phyloP scores from a whole-genome alignment of 169 alveolate species.

The Plasmodium falciparum region DNA sequence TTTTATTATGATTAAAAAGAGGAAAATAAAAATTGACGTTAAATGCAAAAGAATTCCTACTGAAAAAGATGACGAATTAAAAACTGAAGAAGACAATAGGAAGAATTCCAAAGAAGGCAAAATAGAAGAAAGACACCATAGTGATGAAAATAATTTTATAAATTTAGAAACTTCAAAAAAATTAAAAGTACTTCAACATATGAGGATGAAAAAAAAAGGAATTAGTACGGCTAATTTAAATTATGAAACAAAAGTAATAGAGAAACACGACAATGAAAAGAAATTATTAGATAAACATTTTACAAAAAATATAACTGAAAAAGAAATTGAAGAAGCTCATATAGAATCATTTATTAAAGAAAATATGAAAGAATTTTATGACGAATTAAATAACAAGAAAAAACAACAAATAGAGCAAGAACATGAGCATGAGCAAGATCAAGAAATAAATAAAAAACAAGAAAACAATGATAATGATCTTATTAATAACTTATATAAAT shows the following conservation, averaged over 20 bases:
- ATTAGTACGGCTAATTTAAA: slow-evolving; percentile 47
- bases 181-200: slow-evolving; percentile 49
- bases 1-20: slow-evolving; percentile 47
- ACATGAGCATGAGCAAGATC: too few species aligned
- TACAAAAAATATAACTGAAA: slow-evolving; percentile 68
- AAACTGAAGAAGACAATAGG: background rate
- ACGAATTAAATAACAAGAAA: slow-evolving; percentile 1
- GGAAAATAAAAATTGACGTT: slow-evolving; percentile 23
- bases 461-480: background rate
- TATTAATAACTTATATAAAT: slow-evolving; percentile 37
- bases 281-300: slow-evolving; percentile 60
- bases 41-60: slow-evolving; percentile 30
- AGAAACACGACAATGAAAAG: slow-evolving; percentile 37
- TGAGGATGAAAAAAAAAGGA: slow-evolving; percentile 67
- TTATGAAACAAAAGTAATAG: slow-evolving; percentile 25
- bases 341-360: slow-evolving; percentile 53
- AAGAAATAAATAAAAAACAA: background rate
- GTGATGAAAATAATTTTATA: background rate
- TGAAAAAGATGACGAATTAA: slow-evolving; percentile 43
- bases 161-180: slow-evolving; percentile 57
- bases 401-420: slow-evolving; percentile 1
- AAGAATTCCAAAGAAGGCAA: slow-evolving; percentile 12
- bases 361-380: slow-evolving; percentile 63
- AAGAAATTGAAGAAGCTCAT: slow-evolving; percentile 72
- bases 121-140: background rate